Percentiles rank a stretch among this genome's conserved stretches.
Conservation (phyloP, 768 basidiomycete genomes). For the Crepidotus variabilis region DNA sequence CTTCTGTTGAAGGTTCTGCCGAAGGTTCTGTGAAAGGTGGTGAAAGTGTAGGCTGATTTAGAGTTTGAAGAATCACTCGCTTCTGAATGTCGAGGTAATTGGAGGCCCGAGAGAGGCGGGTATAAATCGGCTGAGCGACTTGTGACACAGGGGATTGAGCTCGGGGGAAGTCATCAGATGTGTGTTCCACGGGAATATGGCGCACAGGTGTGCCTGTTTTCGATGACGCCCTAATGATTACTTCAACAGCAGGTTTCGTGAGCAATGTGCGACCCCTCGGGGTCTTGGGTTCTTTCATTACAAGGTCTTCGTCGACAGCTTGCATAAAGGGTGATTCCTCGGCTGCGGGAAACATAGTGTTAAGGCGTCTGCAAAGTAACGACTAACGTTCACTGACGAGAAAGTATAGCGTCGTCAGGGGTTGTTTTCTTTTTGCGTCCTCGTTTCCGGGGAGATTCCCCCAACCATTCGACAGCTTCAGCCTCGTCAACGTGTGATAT, state of each 20-base stretch:
- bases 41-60: constrained; percentile 26
- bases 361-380: too few species aligned
- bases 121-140: not conserved
- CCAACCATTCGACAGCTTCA: too few species aligned
- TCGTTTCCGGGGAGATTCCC: too few species aligned
- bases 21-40: constrained; percentile 18
- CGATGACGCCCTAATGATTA: not conserved
- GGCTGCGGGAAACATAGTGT: not conserved
- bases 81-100: constrained; percentile 55
- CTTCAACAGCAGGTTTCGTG: constrained; percentile 4
- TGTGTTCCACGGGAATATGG: not conserved
- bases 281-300: not conserved
- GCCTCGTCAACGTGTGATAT: too few species aligned
- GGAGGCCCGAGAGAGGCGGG: constrained; percentile 24
- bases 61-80: constrained; percentile 43
- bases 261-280: not conserved
- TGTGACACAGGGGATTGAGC: not conserved
- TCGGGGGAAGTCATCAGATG: not conserved
- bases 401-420: too few species aligned
- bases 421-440: too few species aligned
- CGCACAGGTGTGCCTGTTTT: not conserved
- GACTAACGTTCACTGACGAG: too few species aligned
- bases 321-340: not conserved
- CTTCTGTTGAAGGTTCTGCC: constrained; percentile 39
- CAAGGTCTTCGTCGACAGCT: not conserved